phyloP scores from a whole-genome alignment of 2,329 filamentous ascomycete genomes.

The Aspergillus fischeri region DNA sequence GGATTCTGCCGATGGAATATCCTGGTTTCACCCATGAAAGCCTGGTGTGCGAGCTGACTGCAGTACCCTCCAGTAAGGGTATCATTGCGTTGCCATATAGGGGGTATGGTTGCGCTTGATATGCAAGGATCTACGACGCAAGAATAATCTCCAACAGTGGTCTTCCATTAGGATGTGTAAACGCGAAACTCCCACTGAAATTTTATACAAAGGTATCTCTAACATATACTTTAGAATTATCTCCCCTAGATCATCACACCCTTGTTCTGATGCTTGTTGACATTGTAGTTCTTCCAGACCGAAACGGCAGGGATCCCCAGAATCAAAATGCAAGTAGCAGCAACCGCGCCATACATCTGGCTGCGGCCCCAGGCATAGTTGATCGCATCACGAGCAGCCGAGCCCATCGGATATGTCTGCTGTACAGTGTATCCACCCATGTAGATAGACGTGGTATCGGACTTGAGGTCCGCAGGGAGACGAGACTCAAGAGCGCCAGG shows the following conservation, averaged over 20 bases:
- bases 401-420: slow-evolving; percentile 28
- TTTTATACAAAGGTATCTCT: neutral
- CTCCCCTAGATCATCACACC: slow-evolving; percentile 23
- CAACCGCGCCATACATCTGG: slow-evolving; percentile 35
- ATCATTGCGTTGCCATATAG: no score
- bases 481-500: slow-evolving; percentile 41
- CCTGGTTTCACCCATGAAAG: no score
- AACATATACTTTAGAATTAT: neutral
- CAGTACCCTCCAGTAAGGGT: no score
- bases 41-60: no score
- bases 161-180: neutral
- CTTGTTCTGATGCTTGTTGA: slow-evolving; percentile 39
- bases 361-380: slow-evolving; percentile 36
- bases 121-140: no score
- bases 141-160: no score
- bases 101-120: no score
- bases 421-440: slow-evolving; percentile 23
- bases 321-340: slow-evolving; percentile 30
- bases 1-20: no score
- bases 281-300: slow-evolving; percentile 38
- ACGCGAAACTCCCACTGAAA: neutral
- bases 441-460: slow-evolving; percentile 21
- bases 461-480: slow-evolving; percentile 37
- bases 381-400: slow-evolving; percentile 29
- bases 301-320: slow-evolving; percentile 32